These are phyloP conservation scores for Suillus spraguei DNA, from an alignment of 768 basidiomycete genomes.

Conservation along the genomic window DNA sequence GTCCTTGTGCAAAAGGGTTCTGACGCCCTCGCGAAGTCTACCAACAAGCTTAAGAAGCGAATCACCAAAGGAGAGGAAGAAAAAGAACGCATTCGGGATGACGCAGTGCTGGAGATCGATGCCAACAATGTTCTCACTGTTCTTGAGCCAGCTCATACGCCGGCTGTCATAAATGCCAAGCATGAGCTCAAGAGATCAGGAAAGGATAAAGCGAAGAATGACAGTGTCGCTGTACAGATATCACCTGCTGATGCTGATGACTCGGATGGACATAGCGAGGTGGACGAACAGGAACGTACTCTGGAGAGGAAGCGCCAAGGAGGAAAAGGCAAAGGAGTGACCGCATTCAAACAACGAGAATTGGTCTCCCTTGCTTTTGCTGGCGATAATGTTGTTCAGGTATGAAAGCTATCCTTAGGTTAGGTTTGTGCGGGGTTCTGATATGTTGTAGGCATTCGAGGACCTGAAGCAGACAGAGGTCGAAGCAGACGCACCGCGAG, in stretches of 20 bases:
- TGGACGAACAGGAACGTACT: slow-evolving; percentile 66
- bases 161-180: background rate
- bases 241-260: slow-evolving; percentile 38
- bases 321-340: slow-evolving; percentile 39
- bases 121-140: slow-evolving; percentile 20
- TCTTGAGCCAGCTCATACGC: slow-evolving; percentile 15
- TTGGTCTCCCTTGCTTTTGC: slow-evolving; percentile 95
- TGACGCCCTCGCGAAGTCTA: slow-evolving; percentile 60
- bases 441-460: slow-evolving; percentile 70
- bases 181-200: slow-evolving; percentile 17
- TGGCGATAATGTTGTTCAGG: slow-evolving; percentile 93
- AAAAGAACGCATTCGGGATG: slow-evolving; percentile 63
- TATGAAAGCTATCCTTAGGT: slow-evolving; percentile 34
- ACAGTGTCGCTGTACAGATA: background rate
- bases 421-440: background rate
- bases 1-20: slow-evolving; percentile 72
- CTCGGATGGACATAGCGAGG: slow-evolving; percentile 63
- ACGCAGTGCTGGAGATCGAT: slow-evolving; percentile 80
- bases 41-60: slow-evolving; percentile 74
- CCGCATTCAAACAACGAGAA: slow-evolving; percentile 88
- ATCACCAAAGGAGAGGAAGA: slow-evolving; percentile 57
- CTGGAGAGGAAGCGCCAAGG: slow-evolving; percentile 50
- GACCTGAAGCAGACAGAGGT: slow-evolving; percentile 82
- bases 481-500: slow-evolving; percentile 82
- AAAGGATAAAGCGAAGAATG: slow-evolving; percentile 17